Base-by-base conservation (phyloP, 148 eudicot genomes). In the Rhododendron kiyosumense region DNA sequence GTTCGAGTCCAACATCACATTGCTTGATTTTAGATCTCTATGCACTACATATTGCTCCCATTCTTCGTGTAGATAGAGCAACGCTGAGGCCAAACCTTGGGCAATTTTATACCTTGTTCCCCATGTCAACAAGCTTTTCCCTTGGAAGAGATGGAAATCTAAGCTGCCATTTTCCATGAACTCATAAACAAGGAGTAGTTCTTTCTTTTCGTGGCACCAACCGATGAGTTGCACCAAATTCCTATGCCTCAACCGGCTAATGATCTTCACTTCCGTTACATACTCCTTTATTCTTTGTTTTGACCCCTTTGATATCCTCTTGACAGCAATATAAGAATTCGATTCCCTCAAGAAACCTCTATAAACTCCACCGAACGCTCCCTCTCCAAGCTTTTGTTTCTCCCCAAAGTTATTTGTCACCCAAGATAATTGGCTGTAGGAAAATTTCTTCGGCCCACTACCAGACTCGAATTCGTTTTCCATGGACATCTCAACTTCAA, bases 221-320 rank as follows among this genome's bases (percentile, higher is more conserved):
- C n/a, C n/a, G n/a, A n/a, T n/a, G n/a, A n/a, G n/a, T n/a, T n/a
- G n/a, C n/a, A n/a, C n/a, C n/a, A n/a, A 82, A 67, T 91, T 91
- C 63, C 82, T 88, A 26, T 91, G 93, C 65, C 90, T 87, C 61
- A 91, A 65, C 57, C 67, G 76, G 54, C 91, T 88, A 24, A 91
- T 88, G 52, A 88, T 86, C 87, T 85, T 88, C 46, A 91, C 90
- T 84, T 91, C 90, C 0, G 93, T 78, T 57, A 82, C 85, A 7
- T 89, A 90, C 78, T 90, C 90, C 79, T 85, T 89, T 51, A 78
- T 30, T 41, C 93, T 91, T 48, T 91, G 93, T 26, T 82, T 85
- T 5, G 93, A 89, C 0, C 65, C 83, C 14, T 52, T 87, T 10
- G 91, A 87, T 41, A 41, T 41, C 43, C 43, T 41, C 43, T 41